phyloP scores from a whole-genome alignment of 192 early-diverging fungal species.

The Linnemannia schmuckeri region DNA sequence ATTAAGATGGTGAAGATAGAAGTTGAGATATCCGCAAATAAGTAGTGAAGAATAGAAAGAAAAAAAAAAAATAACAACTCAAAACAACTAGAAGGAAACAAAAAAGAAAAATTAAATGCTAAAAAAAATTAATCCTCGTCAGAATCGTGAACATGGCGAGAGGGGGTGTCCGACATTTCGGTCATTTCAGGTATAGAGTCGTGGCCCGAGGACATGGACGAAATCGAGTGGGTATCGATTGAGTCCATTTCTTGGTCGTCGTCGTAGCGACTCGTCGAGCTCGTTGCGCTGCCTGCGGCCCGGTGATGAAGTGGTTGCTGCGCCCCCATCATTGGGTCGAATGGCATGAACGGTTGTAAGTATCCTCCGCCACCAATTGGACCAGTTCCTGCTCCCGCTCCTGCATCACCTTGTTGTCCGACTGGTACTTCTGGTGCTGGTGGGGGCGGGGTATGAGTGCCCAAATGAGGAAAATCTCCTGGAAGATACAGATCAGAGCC shows the following conservation, averaged over 20 bases:
- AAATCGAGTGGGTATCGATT: slow-evolving; percentile 34
- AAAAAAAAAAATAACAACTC: neutral
- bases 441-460: neutral
- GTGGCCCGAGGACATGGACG: slow-evolving; percentile 45
- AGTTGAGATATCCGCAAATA: neutral
- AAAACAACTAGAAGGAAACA: neutral
- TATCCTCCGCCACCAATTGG: neutral
- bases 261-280: slow-evolving; percentile 36
- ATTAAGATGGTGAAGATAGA: neutral
- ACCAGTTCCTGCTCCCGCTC: neutral
- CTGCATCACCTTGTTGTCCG: neutral
- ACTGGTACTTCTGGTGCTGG: neutral
- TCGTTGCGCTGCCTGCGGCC: slow-evolving; percentile 8
- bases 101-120: neutral
- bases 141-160: neutral
- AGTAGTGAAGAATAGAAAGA: neutral
- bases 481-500: neutral
- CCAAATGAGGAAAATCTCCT: neutral
- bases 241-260: slow-evolving; percentile 54
- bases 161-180: slow-evolving; percentile 16
- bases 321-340: neutral
- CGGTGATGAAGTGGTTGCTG: neutral
- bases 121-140: neutral
- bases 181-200: slow-evolving; percentile 47
- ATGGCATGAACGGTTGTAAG: neutral